Percentiles rank a stretch among this genome's conserved stretches.
These are phyloP conservation scores for Vigna mungo DNA, from an alignment of 306 rosid genomes.

Conservation along the genomic window DNA sequence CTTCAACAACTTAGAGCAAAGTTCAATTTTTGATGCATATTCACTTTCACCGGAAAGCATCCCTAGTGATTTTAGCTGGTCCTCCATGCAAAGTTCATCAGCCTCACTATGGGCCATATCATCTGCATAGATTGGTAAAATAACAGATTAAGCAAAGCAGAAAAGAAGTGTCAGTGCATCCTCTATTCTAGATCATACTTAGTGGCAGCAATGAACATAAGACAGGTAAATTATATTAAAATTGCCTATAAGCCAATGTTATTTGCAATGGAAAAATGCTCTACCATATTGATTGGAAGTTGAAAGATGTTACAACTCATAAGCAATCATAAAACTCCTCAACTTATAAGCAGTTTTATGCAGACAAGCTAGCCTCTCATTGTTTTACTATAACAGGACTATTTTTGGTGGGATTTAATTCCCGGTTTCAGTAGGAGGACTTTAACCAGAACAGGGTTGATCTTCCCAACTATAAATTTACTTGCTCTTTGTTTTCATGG, in stretches of 20 bases:
- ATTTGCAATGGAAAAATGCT: constrained; percentile 5
- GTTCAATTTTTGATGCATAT: constrained; percentile 48
- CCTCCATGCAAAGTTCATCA: constrained; percentile 73
- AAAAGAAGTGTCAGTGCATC: constrained; percentile 31
- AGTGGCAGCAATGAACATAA: constrained; percentile 6
- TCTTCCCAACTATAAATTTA: background rate
- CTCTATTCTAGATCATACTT: constrained; percentile 23
- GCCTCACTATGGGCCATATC: constrained; percentile 53
- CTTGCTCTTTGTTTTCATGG: background rate
- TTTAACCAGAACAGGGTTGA: background rate
- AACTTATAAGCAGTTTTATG: background rate
- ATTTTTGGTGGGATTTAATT: background rate
- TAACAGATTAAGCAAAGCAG: constrained; percentile 40
- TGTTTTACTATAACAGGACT: background rate
- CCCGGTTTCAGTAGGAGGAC: background rate
- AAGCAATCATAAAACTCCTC: constrained; percentile 18
- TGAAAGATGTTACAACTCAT: constrained; percentile 4
- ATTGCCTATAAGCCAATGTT: constrained; percentile 17
- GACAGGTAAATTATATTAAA: constrained; percentile 33
- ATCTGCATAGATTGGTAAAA: constrained; percentile 64
- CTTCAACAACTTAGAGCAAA: constrained; percentile 57
- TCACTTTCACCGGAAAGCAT: constrained; percentile 64
- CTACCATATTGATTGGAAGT: background rate
- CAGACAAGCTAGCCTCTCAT: background rate
- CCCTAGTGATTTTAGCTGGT: constrained; percentile 68